Percentiles rank a stretch among this genome's conserved stretches.
Evolutionary conservation across 805 yeast species (phyloP).

Genomic region (Saccharomycopsis fodiens): DNA sequence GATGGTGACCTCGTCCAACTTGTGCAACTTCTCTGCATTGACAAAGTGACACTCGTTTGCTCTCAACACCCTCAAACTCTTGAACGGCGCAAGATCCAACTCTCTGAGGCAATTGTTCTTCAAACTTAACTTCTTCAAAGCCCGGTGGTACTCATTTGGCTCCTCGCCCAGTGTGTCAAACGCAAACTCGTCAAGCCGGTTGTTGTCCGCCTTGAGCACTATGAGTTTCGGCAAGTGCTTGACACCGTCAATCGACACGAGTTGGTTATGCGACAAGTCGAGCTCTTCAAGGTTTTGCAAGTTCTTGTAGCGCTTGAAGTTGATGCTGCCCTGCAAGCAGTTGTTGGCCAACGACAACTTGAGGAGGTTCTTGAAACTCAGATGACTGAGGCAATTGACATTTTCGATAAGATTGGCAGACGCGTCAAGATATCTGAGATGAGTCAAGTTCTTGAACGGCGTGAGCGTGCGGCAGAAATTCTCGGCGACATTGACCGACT

Average conservation of each 20-base stretch:
- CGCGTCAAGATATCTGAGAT: constrained; percentile 29
- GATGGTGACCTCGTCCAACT: constrained; percentile 18
- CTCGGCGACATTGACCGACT: constrained; percentile 28
- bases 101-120: constrained; percentile 10
- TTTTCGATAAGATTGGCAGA: constrained; percentile 22
- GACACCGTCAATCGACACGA: constrained; percentile 30
- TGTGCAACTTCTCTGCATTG: constrained; percentile 7
- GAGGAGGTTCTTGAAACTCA: constrained; percentile 27
- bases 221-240: constrained; percentile 30
- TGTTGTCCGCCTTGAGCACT: constrained; percentile 21
- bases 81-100: constrained; percentile 10
- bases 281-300: constrained; percentile 24
- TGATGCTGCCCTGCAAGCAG: constrained; percentile 26
- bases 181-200: constrained; percentile 3
- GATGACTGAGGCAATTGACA: constrained; percentile 24
- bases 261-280: constrained; percentile 28
- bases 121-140: constrained; percentile 18
- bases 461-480: constrained; percentile 29
- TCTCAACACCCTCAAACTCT: constrained; percentile 26
- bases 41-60: constrained; percentile 28
- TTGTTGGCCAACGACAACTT: constrained; percentile 23
- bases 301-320: constrained; percentile 25
- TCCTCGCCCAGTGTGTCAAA: constrained; percentile 12
- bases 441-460: constrained; percentile 30
- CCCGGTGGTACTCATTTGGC: constrained; percentile 7